These are phyloP conservation scores for Gynostemma pentaphyllum DNA, from an alignment of 306 rosid species.

Conservation along the genomic window DNA sequence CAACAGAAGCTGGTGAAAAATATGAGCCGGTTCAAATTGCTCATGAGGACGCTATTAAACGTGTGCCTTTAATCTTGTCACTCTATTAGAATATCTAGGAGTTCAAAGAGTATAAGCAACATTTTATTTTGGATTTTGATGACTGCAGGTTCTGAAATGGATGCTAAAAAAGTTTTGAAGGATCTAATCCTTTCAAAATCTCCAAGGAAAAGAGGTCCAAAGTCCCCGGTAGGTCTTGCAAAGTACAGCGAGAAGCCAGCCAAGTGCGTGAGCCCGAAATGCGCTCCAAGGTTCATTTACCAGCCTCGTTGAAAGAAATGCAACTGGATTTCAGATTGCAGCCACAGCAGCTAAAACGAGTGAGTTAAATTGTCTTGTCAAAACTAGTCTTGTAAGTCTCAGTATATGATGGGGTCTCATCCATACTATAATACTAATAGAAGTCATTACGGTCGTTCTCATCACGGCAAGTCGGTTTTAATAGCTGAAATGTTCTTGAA, in stretches of 20 bases:
- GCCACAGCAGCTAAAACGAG: background rate
- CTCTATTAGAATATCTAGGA: background rate
- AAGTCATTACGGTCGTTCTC: background rate
- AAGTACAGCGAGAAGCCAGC: slow-evolving; percentile 36
- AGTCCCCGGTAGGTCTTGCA: slow-evolving; percentile 18
- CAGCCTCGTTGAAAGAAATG: slow-evolving; percentile 39
- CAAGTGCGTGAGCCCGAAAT: slow-evolving; percentile 25
- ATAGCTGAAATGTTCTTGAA: background rate
- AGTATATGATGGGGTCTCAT: background rate
- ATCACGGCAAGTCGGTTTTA: background rate
- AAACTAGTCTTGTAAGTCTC: background rate
- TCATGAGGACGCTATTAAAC: background rate
- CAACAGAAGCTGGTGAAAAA: slow-evolving; percentile 2
- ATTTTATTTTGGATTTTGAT: background rate
- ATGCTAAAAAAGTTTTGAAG: slow-evolving; percentile 23
- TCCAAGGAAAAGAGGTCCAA: slow-evolving; percentile 23
- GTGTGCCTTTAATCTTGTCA: background rate
- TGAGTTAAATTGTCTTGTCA: background rate
- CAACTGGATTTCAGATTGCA: background rate
- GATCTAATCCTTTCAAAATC: slow-evolving; percentile 18
- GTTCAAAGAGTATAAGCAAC: background rate
- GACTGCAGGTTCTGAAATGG: slow-evolving; percentile 16
- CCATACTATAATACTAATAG: background rate
- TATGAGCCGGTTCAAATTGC: background rate
- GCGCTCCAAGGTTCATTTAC: slow-evolving; percentile 30